Conservation (phyloP, 2,329 filamentous ascomycete genomes). For the Ascochyta viciae-villosae region DNA sequence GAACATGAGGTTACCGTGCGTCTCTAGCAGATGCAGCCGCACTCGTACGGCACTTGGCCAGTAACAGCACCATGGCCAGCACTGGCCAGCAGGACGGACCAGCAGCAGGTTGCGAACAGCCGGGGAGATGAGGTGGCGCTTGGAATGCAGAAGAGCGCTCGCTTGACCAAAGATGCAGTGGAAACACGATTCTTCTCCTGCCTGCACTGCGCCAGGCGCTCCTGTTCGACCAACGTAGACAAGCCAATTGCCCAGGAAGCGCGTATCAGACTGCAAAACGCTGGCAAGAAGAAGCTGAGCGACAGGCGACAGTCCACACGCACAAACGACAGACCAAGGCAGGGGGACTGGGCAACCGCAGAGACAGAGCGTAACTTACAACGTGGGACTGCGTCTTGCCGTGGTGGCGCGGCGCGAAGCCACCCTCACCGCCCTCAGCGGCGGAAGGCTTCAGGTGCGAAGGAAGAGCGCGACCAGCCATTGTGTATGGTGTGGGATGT, state of each 20-base stretch:
- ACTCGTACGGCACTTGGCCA: not conserved
- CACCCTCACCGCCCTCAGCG: slow-evolving; percentile 49
- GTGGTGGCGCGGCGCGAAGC: slow-evolving; percentile 70
- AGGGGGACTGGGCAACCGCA: not conserved
- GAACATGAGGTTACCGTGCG: not conserved
- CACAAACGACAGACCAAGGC: not conserved
- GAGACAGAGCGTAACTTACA: slow-evolving; percentile 62
- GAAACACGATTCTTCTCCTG: not conserved
- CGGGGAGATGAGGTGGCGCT: not conserved
- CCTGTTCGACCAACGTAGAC: not conserved
- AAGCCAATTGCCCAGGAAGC: not conserved
- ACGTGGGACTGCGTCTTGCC: slow-evolving; percentile 87
- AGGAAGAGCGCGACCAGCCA: slow-evolving; percentile 79
- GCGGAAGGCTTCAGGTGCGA: slow-evolving; percentile 77
- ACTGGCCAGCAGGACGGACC: not conserved
- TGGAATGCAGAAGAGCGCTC: not conserved
- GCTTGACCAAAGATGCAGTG: not conserved
- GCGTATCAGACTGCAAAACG: not conserved
- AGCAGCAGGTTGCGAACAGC: not conserved
- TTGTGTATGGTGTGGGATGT: slow-evolving; percentile 51
- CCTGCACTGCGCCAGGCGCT: not conserved
- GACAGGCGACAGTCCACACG: not conserved
- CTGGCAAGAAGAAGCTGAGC: not conserved
- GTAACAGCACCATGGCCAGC: not conserved
- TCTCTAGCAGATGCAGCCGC: not conserved